phyloP scores from a whole-genome alignment of 495 filamentous ascomycete genomes.

The Penicillium flavigenum region DNA sequence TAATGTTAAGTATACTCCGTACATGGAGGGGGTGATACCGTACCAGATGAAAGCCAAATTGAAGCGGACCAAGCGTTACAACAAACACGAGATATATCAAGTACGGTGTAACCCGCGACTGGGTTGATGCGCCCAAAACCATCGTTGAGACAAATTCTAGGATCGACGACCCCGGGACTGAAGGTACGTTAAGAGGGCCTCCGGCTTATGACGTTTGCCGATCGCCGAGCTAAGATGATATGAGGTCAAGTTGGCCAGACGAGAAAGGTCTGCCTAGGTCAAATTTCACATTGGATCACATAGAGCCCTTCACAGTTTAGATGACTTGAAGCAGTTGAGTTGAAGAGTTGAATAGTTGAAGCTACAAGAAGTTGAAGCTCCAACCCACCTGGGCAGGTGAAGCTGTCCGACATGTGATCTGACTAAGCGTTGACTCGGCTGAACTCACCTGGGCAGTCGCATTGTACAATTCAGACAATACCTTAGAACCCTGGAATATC shows the following conservation, averaged over 20 bases:
- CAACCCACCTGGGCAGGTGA: no score
- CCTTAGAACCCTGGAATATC: neutral
- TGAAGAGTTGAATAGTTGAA: neutral
- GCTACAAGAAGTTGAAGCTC: neutral
- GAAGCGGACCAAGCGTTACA: constrained; percentile 74
- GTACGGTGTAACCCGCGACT: constrained; percentile 54
- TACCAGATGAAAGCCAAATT: constrained; percentile 95
- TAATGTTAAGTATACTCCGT: neutral
- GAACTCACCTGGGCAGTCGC: neutral
- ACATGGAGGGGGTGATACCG: neutral
- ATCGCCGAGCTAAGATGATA: neutral
- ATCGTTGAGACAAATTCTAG: constrained; percentile 18
- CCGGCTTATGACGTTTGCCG: neutral
- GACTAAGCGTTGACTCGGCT: constrained; percentile 7
- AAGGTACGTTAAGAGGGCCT: neutral
- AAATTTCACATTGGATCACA: neutral
- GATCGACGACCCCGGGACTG: neutral
- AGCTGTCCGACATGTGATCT: constrained; percentile 1
- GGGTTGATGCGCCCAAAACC: constrained; percentile 21
- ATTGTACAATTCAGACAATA: constrained; percentile 5
- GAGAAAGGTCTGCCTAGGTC: neutral
- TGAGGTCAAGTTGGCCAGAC: neutral
- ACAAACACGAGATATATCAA: constrained; percentile 63
- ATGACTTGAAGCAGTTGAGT: neutral
- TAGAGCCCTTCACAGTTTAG: neutral